Base-by-base conservation (phyloP, 768 basidiomycete species). In the Rhodosporidiobolus odoratus region DNA sequence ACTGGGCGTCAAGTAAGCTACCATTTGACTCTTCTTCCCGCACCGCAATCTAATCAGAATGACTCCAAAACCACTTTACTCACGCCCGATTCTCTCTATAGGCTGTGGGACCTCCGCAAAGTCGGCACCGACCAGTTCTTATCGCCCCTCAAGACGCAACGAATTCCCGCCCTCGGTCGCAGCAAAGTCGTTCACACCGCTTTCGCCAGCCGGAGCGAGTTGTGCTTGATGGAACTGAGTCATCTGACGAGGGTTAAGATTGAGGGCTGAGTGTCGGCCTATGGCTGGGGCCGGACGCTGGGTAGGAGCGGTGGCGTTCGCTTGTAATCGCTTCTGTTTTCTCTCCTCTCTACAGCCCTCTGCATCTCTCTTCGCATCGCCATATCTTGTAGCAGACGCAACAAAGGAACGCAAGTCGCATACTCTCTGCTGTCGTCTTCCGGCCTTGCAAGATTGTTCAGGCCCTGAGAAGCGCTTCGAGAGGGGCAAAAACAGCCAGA, bases 91-190 rank as follows among this genome's bases (percentile, higher is more conserved):
- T 8, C 62, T 4, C 9, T 30, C 30, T 30, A 1, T 56, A 65
- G 64, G 45, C 48, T 72, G 23, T 72, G 71, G 71, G 71, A 72
- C 58, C 66, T 72, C 19, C 66, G 71, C 50, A 63, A 65, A 23
- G 25, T 68, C 35, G 6, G 23, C 52, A n/a, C n/a, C 52, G 52
- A 5, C 52, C 5, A 10, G 0, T 4, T 30, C 53, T 4, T 19
- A 27, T 50, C 41, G 37, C 37, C 52, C 32, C 50, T 61, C 41
- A 68, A 68, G 58, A n/a, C 38, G 45, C 62, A 67, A 37, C 23
- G 61, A 40, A 32, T 68, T 6, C 19, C 19, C 12, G 52, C n/a
- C 40, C 30, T 67, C 52, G 53, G 62, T 4, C 41, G 53, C 21
- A 52, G 47, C 37, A 66, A 66, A 32, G 65, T 66, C 59, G 69